Percentiles rank a stretch among this genome's conserved stretches.
phyloP scores from a whole-genome alignment of 345 rosid genomes.

The Passiflora organensis region DNA sequence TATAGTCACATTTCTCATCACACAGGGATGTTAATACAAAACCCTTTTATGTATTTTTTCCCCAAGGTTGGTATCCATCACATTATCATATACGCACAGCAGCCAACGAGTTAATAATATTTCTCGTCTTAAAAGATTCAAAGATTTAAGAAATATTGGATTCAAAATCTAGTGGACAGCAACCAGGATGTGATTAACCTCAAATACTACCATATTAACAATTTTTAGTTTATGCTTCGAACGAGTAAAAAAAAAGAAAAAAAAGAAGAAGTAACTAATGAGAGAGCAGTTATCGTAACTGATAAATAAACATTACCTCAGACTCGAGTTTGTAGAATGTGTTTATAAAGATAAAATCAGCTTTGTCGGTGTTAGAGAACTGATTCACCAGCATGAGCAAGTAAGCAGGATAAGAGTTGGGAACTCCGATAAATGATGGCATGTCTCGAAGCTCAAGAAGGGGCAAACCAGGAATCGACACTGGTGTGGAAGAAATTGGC shows the following conservation, averaged over 20 bases:
- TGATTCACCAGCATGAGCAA: conserved; percentile 10
- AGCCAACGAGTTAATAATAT: too few relatives aligned
- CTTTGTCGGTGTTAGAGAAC: conserved; percentile 19
- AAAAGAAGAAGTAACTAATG: too few relatives aligned
- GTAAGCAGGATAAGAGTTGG: conserved; percentile 20
- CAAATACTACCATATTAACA: neutral
- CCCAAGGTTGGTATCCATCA: too few relatives aligned
- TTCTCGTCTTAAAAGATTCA: too few relatives aligned
- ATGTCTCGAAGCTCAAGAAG: conserved; percentile 13
- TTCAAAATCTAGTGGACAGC: too few relatives aligned
- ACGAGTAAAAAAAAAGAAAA: too few relatives aligned
- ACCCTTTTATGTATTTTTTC: too few relatives aligned
- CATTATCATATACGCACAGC: too few relatives aligned
- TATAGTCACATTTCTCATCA: too few relatives aligned
- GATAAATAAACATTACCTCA: conserved; percentile 9
- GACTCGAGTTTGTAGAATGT: conserved; percentile 20
- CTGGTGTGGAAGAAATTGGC: conserved; percentile 32
- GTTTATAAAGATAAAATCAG: conserved; percentile 20
- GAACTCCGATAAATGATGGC: conserved; percentile 17
- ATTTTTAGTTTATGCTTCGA: neutral
- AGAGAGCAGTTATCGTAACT: neutral
- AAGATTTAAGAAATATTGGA: too few relatives aligned
- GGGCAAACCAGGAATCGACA: conserved; percentile 24
- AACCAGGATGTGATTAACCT: too few relatives aligned
- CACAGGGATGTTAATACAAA: too few relatives aligned